These are phyloP conservation scores for Yamadazyma triangularis DNA, from an alignment of 1,139 yeast genomes.

Conservation along the genomic window DNA sequence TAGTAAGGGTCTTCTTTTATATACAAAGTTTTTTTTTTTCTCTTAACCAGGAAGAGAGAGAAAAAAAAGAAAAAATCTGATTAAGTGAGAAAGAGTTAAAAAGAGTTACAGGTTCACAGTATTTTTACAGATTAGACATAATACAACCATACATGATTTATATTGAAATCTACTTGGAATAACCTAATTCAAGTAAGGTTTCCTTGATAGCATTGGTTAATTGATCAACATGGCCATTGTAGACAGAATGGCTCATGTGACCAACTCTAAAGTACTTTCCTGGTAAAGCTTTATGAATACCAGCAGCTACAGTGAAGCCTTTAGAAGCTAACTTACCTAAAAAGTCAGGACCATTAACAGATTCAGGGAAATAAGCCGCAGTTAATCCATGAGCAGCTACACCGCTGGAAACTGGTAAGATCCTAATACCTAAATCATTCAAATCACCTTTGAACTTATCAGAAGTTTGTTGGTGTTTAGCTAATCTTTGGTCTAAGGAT, in stretches of 20 bases:
- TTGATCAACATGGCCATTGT: slow-evolving; percentile 39
- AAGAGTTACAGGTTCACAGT: no score
- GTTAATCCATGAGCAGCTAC: slow-evolving; percentile 86
- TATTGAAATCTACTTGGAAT: slow-evolving; percentile 7
- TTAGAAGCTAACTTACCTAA: slow-evolving; percentile 49
- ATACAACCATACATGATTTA: no score
- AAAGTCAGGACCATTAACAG: slow-evolving; percentile 63
- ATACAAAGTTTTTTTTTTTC: no score
- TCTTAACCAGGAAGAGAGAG: no score
- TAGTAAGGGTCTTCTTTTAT: no score
- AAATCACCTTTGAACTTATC: slow-evolving; percentile 58
- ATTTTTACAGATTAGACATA: no score
- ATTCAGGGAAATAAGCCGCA: slow-evolving; percentile 81
- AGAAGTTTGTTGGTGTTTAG: slow-evolving; percentile 60
- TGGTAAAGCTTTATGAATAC: slow-evolving; percentile 78
- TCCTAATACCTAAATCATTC: slow-evolving; percentile 56
- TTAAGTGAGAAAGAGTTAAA: no score
- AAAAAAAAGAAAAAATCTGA: no score
- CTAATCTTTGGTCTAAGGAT: slow-evolving; percentile 59
- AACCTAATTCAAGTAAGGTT: slow-evolving; percentile 28
- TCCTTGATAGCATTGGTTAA: slow-evolving; percentile 35
- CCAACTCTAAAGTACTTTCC: slow-evolving; percentile 89
- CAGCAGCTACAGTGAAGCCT: slow-evolving; percentile 87
- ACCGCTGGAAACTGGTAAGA: slow-evolving; percentile 57
- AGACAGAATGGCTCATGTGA: slow-evolving; percentile 75